phyloP scores from a whole-genome alignment of 1,284 basidiomycete genomes.

The Golubevia sp. region DNA sequence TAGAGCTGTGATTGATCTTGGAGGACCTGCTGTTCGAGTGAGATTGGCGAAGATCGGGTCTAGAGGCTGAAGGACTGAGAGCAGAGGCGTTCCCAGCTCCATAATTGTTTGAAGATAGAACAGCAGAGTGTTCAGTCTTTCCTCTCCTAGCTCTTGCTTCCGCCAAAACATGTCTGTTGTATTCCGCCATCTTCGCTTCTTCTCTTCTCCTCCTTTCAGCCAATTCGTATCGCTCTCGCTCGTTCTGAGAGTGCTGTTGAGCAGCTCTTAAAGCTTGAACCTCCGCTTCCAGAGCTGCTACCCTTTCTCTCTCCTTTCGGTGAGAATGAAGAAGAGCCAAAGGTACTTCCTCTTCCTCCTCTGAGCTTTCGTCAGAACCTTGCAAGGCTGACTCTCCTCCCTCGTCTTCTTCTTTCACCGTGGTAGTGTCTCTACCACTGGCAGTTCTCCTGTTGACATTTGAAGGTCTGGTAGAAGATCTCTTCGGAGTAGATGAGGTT shows the following conservation, averaged over 20 bases:
- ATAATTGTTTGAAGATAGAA: background rate
- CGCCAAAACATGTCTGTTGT: background rate
- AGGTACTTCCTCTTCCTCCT: slow-evolving; percentile 37
- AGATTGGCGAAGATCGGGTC: background rate
- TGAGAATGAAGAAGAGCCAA: slow-evolving; percentile 25
- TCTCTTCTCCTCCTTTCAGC: slow-evolving; percentile 3
- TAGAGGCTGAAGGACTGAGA: background rate
- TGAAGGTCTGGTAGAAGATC: slow-evolving; percentile 7
- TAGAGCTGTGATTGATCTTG: background rate
- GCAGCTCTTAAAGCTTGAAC: slow-evolving; percentile 14
- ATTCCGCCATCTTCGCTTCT: background rate
- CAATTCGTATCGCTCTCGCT: slow-evolving; percentile 20
- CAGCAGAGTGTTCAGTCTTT: background rate
- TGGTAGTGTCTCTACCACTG: background rate
- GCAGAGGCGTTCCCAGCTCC: background rate
- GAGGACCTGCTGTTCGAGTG: background rate
- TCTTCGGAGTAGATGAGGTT: background rate
- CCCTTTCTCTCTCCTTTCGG: slow-evolving; percentile 19
- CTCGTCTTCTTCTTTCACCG: slow-evolving; percentile 1
- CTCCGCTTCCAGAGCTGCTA: slow-evolving; percentile 22
- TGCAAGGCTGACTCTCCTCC: slow-evolving; percentile 12
- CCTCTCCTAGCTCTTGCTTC: background rate
- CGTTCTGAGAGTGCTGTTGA: slow-evolving; percentile 6
- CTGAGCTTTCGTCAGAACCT: background rate
- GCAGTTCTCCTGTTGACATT: slow-evolving; percentile 4